Evolutionary conservation across 2,329 filamentous ascomycete genomes (phyloP).

Genomic region (Aspergillus sp.): DNA sequence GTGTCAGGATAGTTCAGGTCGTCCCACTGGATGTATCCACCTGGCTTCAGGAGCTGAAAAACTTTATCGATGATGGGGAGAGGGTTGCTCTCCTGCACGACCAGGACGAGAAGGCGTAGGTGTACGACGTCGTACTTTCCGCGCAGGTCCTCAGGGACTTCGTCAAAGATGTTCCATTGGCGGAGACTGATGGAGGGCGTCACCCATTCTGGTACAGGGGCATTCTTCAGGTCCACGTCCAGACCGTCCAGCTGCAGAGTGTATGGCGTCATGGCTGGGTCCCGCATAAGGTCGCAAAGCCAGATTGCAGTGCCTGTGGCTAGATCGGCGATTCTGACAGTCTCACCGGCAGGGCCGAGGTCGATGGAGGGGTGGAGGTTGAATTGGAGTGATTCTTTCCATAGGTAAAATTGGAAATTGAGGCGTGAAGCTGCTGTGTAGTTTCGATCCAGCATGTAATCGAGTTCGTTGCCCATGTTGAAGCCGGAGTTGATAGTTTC

Average conservation of each 20-base stretch:
- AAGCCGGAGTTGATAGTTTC: no score
- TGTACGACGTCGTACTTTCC: conserved; percentile 1
- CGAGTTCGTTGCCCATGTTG: no score
- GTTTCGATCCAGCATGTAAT: conserved; percentile 4
- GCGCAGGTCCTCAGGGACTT: neutral
- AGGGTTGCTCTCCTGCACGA: conserved; percentile 1
- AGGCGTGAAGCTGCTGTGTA: conserved; percentile 5
- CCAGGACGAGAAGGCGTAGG: neutral
- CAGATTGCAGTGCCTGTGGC: conserved; percentile 2
- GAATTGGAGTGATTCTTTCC: conserved; percentile 6
- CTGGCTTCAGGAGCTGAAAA: neutral
- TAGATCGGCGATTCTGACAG: neutral
- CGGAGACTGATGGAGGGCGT: neutral
- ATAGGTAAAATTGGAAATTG: conserved; percentile 6
- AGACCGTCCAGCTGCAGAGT: conserved; percentile 1
- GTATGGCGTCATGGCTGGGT: neutral
- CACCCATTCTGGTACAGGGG: neutral
- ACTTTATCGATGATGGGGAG: neutral
- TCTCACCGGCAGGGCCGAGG: neutral
- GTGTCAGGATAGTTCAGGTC: conserved; percentile 2
- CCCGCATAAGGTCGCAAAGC: neutral
- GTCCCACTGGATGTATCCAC: conserved; percentile 8
- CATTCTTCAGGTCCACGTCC: conserved; percentile 5
- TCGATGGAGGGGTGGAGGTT: conserved; percentile 7
- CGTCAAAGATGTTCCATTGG: neutral